Evolutionary conservation across 139 green algal species (phyloP).

Genomic region (Bryopsis sp.): DNA sequence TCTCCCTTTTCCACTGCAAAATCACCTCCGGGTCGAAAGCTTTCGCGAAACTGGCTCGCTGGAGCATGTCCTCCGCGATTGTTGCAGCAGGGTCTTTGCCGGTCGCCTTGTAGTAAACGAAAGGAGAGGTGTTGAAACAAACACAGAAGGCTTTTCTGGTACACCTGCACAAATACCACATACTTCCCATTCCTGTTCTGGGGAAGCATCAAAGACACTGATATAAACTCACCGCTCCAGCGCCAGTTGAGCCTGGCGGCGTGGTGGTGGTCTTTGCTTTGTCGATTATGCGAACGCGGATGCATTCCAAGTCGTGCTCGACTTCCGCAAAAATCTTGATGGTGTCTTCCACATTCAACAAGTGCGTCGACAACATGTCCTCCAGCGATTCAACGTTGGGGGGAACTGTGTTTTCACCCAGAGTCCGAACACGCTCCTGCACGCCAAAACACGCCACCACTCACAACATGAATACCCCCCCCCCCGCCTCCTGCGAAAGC

Average conservation of each 20-base stretch:
- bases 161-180: background rate
- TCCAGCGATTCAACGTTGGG: background rate
- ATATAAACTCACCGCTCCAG: background rate
- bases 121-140: background rate
- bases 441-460: too few species aligned
- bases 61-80: background rate
- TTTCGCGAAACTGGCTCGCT: background rate
- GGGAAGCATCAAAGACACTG: background rate
- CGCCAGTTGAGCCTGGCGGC: too few species aligned
- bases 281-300: background rate
- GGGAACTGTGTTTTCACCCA: background rate
- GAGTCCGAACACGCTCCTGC: background rate
- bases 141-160: background rate
- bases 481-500: too few species aligned
- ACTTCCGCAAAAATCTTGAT: background rate
- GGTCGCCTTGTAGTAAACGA: background rate
- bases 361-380: background rate
- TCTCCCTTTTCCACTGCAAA: background rate
- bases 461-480: too few species aligned
- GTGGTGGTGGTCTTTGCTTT: background rate
- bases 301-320: background rate
- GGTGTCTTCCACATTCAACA: background rate
- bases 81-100: background rate
- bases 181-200: background rate
- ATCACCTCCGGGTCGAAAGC: background rate